A percentile compares a stretch with the other conserved stretches of the same genome.
Conservation (phyloP, 306 rosid genomes). For the Quercus wislizeni region DNA sequence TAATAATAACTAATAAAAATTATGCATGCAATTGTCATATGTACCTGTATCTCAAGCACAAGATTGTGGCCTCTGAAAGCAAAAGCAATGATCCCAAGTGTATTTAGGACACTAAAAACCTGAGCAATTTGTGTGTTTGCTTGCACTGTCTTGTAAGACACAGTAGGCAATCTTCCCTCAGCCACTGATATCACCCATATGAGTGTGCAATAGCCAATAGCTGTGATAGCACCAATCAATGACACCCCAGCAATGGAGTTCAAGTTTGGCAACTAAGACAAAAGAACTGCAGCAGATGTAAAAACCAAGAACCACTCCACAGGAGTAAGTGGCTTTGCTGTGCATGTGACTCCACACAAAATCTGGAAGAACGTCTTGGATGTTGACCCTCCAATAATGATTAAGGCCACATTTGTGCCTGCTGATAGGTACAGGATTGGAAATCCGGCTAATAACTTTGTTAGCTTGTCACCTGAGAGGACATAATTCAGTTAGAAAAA, state of each 20-base stretch:
- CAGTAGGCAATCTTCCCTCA: slow-evolving; percentile 35
- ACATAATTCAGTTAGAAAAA: background rate
- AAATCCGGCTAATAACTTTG: slow-evolving; percentile 26
- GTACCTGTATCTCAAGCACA: slow-evolving; percentile 55
- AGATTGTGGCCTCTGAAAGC: slow-evolving; percentile 65
- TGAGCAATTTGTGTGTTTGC: background rate
- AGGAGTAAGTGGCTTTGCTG: slow-evolving; percentile 23
- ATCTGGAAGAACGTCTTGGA: slow-evolving; percentile 22
- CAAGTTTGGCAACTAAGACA: slow-evolving; percentile 50
- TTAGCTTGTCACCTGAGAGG: slow-evolving; percentile 27
- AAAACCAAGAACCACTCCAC: slow-evolving; percentile 49
- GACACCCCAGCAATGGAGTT: slow-evolving; percentile 56
- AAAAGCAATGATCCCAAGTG: slow-evolving; percentile 53
- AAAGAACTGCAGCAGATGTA: slow-evolving; percentile 40
- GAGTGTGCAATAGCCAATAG: slow-evolving; percentile 38
- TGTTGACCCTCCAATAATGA: slow-evolving; percentile 45
- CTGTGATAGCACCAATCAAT: slow-evolving; percentile 45
- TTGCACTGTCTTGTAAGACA: slow-evolving; percentile 32
- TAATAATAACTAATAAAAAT: too few species aligned
- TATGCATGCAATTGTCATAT: background rate
- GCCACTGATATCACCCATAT: slow-evolving; percentile 42
- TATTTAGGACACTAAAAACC: slow-evolving; percentile 36
- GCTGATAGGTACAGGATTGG: slow-evolving; percentile 43
- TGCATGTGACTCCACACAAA: slow-evolving; percentile 27
- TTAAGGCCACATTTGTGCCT: slow-evolving; percentile 39